Base-by-base conservation (phyloP, 2,329 filamentous ascomycete genomes). In the Botryotinia calthae region DNA sequence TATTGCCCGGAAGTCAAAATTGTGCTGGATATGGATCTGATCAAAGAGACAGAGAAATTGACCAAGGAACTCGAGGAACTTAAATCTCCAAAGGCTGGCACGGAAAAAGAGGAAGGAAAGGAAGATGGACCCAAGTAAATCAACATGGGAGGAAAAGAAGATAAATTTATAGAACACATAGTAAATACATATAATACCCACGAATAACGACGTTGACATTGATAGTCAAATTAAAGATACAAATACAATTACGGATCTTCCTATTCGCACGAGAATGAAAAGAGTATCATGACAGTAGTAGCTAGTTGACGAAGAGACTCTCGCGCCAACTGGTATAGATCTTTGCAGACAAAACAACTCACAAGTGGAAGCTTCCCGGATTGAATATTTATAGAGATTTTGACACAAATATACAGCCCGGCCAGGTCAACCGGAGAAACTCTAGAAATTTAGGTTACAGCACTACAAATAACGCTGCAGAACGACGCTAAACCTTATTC, bases 1-100 rank as follows among this genome's bases (percentile, higher is more conserved):
- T 88, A 87, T 79, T 88, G 86, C 73, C 86, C 86, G 4, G 86
- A 88, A 78, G 82, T 88, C 42, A 87, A 87, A 81, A 86, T 88
- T 82, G 86, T 84, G 44, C 78, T 88, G 61, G 80, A 81, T 61
- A 87, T 88, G 86, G 85, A 87, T 73, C 25, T 72, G 62, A 42
- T 48, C 22, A 64, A 37, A n/a, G 65, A 72, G 31, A 28, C 31
- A 40, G 59, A 44, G 44, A 72, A 44, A 46, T 25, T 72, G 34
- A 28, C 40, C 22, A 54, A 67, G 10, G 70, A 72, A 31, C 20
- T 72, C 7, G 51, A 66, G n/a, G 40, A n/a, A 40, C 40, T 72
- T 6, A 72, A 67, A 31, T 28, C 37, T 31, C 48, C 65, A 16
- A 56, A 67, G n/a, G 12, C 20, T 51, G 65, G 5, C 14, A n/a